A percentile compares a stretch with the other conserved stretches of the same genome.
Conservation (phyloP, 331 rosid species). For the Arachis monticola region DNA sequence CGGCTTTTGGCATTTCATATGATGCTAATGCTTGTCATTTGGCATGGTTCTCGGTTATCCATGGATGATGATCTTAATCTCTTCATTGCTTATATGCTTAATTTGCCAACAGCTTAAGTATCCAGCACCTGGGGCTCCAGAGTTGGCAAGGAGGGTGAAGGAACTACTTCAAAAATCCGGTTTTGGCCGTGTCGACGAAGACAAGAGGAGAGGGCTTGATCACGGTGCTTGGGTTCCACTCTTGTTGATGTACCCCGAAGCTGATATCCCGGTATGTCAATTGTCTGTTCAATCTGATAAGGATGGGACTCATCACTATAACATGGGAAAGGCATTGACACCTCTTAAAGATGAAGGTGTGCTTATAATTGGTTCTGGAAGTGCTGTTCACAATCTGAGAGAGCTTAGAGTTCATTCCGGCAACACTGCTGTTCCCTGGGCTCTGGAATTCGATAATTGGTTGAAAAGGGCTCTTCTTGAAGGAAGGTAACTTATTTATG, state of each 20-base stretch:
- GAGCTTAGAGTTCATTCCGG: neutral
- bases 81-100: slow-evolving; percentile 1
- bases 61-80: slow-evolving; percentile 15
- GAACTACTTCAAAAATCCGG: slow-evolving; percentile 57
- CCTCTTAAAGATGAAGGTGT: slow-evolving; percentile 79
- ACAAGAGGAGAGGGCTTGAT: slow-evolving; percentile 69
- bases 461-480: slow-evolving; percentile 62
- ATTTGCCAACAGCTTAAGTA: slow-evolving; percentile 58
- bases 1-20: neutral
- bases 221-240: slow-evolving; percentile 94
- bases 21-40: neutral
- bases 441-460: slow-evolving; percentile 78
- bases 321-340: slow-evolving; percentile 76
- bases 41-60: neutral
- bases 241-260: slow-evolving; percentile 84
- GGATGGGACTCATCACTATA: slow-evolving; percentile 70
- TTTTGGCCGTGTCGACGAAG: slow-evolving; percentile 55
- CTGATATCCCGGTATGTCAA: slow-evolving; percentile 82
- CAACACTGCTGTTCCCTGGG: slow-evolving; percentile 53
- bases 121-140: slow-evolving; percentile 87
- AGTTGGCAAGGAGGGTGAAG: slow-evolving; percentile 68
- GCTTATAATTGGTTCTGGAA: slow-evolving; percentile 75
- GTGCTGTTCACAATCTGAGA: slow-evolving; percentile 78
- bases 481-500: slow-evolving; percentile 55
- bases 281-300: slow-evolving; percentile 64